phyloP scores from a whole-genome alignment of 495 filamentous ascomycete genomes.

The Aspergillus funiculosus region DNA sequence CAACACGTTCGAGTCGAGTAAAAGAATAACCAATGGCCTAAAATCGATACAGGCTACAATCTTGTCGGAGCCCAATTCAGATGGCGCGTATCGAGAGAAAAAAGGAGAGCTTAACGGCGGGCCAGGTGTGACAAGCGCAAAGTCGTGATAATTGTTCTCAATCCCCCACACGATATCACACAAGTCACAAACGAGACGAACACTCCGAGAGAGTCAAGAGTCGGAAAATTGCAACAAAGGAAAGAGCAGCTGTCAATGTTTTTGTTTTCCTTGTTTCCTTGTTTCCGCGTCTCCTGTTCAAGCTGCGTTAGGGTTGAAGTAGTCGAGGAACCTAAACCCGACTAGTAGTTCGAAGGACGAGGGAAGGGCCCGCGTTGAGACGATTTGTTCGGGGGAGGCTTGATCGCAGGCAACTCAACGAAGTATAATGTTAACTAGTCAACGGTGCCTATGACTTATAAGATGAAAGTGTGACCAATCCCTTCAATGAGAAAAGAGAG shows the following conservation, averaged over 20 bases:
- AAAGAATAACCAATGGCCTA: constrained; percentile 1
- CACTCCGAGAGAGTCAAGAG: background rate
- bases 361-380: too few relatives aligned
- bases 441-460: constrained; percentile 4
- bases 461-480: constrained; percentile 1
- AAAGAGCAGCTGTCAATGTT: constrained; percentile 9
- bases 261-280: constrained; percentile 1
- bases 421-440: background rate
- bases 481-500: constrained; percentile 1
- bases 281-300: too few relatives aligned
- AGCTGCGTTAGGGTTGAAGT: constrained; percentile 4
- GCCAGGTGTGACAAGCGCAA: background rate
- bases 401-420: background rate
- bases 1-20: background rate
- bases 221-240: background rate
- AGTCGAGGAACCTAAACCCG: constrained; percentile 2
- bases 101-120: background rate
- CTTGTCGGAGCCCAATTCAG: background rate
- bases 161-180: background rate
- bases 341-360: background rate
- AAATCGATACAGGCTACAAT: background rate
- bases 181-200: background rate
- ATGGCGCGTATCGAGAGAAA: background rate
- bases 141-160: background rate
- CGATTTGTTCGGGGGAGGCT: background rate